phyloP scores from a whole-genome alignment of 192 early-diverging fungal genomes.

The Coemansia sp. region DNA sequence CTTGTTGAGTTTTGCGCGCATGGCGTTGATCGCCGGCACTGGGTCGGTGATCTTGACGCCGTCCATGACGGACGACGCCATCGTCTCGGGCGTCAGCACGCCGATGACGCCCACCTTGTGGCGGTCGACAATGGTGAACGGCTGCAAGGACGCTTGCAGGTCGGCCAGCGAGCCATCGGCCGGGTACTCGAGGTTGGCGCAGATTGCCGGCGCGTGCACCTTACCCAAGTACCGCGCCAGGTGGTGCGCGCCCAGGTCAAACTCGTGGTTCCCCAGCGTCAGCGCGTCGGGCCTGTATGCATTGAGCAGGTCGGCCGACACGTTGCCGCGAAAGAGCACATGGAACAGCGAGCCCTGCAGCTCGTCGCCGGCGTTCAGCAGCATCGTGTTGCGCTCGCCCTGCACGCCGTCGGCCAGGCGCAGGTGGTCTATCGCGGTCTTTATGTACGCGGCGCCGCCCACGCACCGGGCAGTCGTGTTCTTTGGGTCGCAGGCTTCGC shows the following conservation, averaged over 20 bases:
- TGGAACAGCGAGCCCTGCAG: slow-evolving; percentile 63
- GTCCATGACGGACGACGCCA: slow-evolving; percentile 55
- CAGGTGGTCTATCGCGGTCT: slow-evolving; percentile 59
- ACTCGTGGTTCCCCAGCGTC: slow-evolving; percentile 70
- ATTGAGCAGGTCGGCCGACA: slow-evolving; percentile 61
- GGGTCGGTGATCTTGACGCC: slow-evolving; percentile 58
- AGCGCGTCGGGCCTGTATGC: slow-evolving; percentile 59
- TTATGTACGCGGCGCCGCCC: slow-evolving; percentile 67
- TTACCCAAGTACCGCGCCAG: slow-evolving; percentile 55
- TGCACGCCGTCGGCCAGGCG: slow-evolving; percentile 30
- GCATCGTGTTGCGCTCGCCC: slow-evolving; percentile 48
- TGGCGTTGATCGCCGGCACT: slow-evolving; percentile 55
- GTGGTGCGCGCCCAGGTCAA: slow-evolving; percentile 61
- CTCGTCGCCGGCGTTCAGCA: slow-evolving; percentile 78
- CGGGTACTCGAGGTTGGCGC: slow-evolving; percentile 61
- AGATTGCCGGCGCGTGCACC: slow-evolving; percentile 63
- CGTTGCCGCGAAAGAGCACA: slow-evolving; percentile 61
- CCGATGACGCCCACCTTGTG: slow-evolving; percentile 70
- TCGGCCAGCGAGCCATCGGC: slow-evolving; percentile 32
- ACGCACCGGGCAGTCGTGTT: slow-evolving; percentile 30
- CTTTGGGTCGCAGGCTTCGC: slow-evolving; percentile 44
- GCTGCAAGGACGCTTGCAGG: slow-evolving; percentile 57
- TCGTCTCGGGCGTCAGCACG: slow-evolving; percentile 59
- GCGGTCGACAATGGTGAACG: slow-evolving; percentile 66
- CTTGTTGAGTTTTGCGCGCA: slow-evolving; percentile 56